Evolutionary conservation across 345 rosid species (phyloP), one percentile per base, ranked within the genome.

Genomic region (Combretum micranthum): DNA sequence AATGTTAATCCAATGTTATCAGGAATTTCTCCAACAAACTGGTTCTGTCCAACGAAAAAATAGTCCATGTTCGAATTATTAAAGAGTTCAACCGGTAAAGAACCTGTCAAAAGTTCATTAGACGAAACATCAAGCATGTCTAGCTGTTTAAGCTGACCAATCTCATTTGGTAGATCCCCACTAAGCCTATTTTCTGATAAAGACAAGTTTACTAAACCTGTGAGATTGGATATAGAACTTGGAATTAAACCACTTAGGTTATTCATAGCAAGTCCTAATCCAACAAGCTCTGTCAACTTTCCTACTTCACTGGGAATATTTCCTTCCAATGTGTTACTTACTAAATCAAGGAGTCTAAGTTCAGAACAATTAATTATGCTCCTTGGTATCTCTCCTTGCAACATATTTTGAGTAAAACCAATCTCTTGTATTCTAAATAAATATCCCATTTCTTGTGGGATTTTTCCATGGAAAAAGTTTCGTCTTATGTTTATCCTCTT

Each of bases 161-260:
- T 55, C 26, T 53, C 67, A 17, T n/a, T 7, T 1, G 77, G 77
- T 13, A 73, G 47, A 23, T 47, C 26, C 45, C 70, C 68, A 1
- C 69, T 55, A 16, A 74, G 60, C 23, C 52, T 45, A 64, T 74
- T 74, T 20, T 62, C 62, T 2, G 70, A 61, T 15, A 65, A 48
- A 50, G 42, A 48, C 13, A 73, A 42, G 11, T 64, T 1, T 0
- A 12, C 5, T 15, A 62, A 55, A 4, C 52, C 15, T 2, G 70
- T 66, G 9, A 72, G 64, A 20, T 76, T 76, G 0, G 48, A 55
- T 4, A 69, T 15, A 3, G 74, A 56, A 20, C 18, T 25, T 1
- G 76, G 80, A 50, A 75, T 64, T 9, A 42, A 13, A 4, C 80
- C 77, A 5, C 44, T 58, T 16, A 75, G 55, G 47, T 58, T 44